Conservation (phyloP, 441 rosid genomes). For the Cnidoscolus chayamansa region DNA sequence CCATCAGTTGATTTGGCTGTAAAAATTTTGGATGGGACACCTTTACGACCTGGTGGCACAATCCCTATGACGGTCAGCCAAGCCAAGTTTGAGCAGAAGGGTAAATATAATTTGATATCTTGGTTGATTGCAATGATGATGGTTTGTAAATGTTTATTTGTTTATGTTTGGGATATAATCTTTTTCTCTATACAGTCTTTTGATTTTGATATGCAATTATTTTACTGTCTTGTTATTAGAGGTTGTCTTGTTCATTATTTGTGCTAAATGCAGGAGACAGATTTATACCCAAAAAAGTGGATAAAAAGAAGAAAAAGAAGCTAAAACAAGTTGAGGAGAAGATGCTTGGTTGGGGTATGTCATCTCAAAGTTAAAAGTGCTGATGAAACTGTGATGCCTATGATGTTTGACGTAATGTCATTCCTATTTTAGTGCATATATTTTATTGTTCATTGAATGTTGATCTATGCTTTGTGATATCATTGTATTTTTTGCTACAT, state of each 20-base stretch:
- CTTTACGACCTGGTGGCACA: constrained; percentile 79
- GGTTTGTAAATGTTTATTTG: constrained; percentile 3
- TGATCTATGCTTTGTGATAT: not conserved
- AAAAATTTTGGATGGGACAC: constrained; percentile 87
- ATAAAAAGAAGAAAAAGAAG: constrained; percentile 86
- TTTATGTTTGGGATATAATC: constrained; percentile 1
- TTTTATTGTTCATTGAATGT: not conserved
- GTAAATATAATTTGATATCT: constrained; percentile 32
- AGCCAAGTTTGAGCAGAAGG: constrained; percentile 95
- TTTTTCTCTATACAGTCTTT: not conserved
- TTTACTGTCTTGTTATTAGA: constrained; percentile 2
- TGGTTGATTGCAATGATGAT: constrained; percentile 5
- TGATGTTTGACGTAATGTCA: constrained; percentile 3
- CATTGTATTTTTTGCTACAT: not conserved
- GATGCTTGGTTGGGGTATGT: constrained; percentile 96
- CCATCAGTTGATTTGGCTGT: constrained; percentile 90
- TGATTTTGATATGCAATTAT: constrained; percentile 10
- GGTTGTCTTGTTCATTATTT: not conserved
- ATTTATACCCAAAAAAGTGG: constrained; percentile 71
- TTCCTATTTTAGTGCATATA: not conserved
- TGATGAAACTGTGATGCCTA: not conserved
- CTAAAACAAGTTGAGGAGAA: constrained; percentile 83
- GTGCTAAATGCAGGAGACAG: constrained; percentile 59
- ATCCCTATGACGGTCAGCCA: constrained; percentile 68
- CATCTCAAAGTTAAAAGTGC: constrained; percentile 16